Evolutionary conservation across 129 eudicot species (phyloP).

Genomic region (Escallonia rubra): DNA sequence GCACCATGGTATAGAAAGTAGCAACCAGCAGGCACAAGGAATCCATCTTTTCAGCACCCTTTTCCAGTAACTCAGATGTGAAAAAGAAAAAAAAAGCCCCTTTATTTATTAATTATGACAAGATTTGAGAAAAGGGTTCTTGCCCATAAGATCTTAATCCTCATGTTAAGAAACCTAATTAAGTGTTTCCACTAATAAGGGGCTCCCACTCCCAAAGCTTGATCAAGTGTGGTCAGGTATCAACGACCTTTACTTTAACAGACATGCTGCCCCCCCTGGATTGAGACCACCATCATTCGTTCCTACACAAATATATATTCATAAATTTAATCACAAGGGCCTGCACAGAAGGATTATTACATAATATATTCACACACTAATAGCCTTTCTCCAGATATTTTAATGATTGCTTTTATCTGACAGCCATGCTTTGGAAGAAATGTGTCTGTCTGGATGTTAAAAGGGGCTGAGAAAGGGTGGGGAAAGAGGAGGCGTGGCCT

Average conservation of each 20-base stretch:
- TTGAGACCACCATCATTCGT: constrained; percentile 46
- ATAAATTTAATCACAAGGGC: not conserved
- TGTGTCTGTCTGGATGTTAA: not conserved
- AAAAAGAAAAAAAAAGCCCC: not conserved
- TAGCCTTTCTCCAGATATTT: not conserved
- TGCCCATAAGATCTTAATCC: constrained; percentile 17
- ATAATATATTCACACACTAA: not conserved
- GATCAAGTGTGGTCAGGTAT: constrained; percentile 30
- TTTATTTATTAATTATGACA: too few relatives aligned
- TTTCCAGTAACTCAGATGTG: not conserved
- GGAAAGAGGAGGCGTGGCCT: not conserved
- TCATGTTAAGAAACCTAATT: constrained; percentile 35
- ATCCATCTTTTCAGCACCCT: constrained; percentile 25
- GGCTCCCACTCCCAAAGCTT: constrained; percentile 21
- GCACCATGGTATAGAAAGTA: constrained; percentile 12
- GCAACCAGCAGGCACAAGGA: constrained; percentile 27
- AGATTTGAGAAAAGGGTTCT: not conserved
- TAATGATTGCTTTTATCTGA: not conserved
- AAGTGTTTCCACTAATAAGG: constrained; percentile 50
- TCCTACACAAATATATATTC: not conserved
- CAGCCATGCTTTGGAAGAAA: constrained; percentile 16
- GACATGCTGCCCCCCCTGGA: constrained; percentile 46
- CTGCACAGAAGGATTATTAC: constrained; percentile 15
- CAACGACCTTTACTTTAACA: constrained; percentile 43
- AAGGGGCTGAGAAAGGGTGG: not conserved